Percentiles rank a stretch among this genome's conserved stretches.
Evolutionary conservation across 176 grass and related monocot genomes (phyloP).

Genomic region (Aegilops bicornis): DNA sequence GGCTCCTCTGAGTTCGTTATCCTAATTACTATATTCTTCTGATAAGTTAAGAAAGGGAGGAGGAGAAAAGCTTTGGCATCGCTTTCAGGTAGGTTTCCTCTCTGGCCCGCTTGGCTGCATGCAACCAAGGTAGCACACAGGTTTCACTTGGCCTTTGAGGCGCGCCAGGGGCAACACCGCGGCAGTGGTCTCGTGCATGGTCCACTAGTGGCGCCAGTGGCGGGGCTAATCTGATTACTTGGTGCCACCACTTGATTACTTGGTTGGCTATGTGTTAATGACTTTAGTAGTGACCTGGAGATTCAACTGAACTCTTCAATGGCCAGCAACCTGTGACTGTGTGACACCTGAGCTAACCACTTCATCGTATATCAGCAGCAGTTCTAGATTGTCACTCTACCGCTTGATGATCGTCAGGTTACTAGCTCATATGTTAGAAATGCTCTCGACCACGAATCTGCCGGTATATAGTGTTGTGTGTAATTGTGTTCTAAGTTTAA

Average conservation of each 20-base stretch:
- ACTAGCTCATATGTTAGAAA: too few relatives aligned
- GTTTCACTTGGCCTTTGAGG: not conserved
- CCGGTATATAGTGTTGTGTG: too few relatives aligned
- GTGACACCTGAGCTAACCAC: not conserved
- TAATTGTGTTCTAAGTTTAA: too few relatives aligned
- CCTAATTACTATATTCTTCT: not conserved
- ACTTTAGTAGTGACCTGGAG: not conserved
- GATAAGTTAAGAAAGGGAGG: not conserved
- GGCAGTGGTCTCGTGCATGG: not conserved
- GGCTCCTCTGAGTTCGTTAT: not conserved
- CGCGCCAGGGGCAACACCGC: not conserved
- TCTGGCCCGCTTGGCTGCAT: not conserved
- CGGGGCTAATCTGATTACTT: not conserved
- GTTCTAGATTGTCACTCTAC: not conserved
- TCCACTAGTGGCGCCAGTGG: not conserved
- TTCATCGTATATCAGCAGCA: not conserved
- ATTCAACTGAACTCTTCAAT: not conserved
- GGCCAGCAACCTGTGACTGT: slow-evolving; percentile 6
- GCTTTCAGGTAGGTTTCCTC: not conserved
- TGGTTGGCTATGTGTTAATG: not conserved
- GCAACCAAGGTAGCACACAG: not conserved
- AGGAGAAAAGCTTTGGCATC: not conserved
- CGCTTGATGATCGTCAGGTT: not conserved
- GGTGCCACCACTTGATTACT: not conserved
- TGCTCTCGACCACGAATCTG: too few relatives aligned